phyloP scores from a whole-genome alignment of 2,329 filamentous ascomycete species.

The Talaromyces pinophilus region DNA sequence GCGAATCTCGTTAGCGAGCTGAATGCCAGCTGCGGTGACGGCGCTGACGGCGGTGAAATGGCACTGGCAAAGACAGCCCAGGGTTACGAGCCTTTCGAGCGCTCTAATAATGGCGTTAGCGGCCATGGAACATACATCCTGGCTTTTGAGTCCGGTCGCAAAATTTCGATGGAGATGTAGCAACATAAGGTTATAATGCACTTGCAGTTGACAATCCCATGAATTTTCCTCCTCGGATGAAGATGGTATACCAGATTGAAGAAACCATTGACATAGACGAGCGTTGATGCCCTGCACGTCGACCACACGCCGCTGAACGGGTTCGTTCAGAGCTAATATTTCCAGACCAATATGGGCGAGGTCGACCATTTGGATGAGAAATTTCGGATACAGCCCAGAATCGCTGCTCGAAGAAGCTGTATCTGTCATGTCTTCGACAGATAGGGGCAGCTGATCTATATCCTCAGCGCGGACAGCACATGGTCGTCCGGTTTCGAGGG shows the following conservation, averaged over 20 bases:
- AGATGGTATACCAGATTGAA: slow-evolving; percentile 9
- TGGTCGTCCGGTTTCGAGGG: slow-evolving; percentile 17
- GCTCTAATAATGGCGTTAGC: slow-evolving; percentile 13
- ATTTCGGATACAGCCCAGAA: background rate
- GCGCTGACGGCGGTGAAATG: slow-evolving; percentile 12
- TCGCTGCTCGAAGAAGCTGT: background rate
- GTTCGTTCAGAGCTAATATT: background rate
- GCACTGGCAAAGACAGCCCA: slow-evolving; percentile 10
- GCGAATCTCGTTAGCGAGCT: slow-evolving; percentile 14
- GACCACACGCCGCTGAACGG: background rate
- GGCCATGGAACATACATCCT: slow-evolving; percentile 13
- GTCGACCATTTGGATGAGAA: background rate
- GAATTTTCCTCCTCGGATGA: background rate
- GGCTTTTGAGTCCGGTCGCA: background rate
- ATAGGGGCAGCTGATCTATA: background rate
- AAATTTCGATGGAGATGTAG: slow-evolving; percentile 8
- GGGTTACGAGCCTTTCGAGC: slow-evolving; percentile 1
- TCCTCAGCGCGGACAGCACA: slow-evolving; percentile 11
- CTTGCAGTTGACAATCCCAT: slow-evolving; percentile 14
- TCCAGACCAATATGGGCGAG: slow-evolving; percentile 7
- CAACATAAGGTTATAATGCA: slow-evolving; percentile 12
- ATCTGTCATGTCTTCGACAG: slow-evolving; percentile 11
- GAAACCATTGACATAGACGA: background rate
- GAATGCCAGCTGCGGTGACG: slow-evolving; percentile 10
- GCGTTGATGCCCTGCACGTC: background rate